phyloP scores from a whole-genome alignment of 2,329 filamentous ascomycete species.

The Colletotrichum karsti region DNA sequence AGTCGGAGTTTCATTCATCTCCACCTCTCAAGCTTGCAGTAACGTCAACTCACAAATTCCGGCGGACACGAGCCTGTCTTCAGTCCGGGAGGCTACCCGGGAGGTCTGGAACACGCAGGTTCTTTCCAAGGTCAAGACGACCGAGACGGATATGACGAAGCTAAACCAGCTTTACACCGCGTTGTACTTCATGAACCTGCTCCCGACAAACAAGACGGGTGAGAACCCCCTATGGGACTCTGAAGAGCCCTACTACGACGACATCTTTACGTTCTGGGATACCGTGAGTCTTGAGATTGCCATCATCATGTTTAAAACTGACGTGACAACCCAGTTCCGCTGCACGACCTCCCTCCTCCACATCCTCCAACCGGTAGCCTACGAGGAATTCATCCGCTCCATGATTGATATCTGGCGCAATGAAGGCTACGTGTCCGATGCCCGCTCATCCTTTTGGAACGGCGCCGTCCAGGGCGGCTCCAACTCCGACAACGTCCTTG shows the following conservation, averaged over 20 bases:
- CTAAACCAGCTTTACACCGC: constrained; percentile 72
- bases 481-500: constrained; percentile 76
- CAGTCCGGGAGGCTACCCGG: constrained; percentile 56
- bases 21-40: constrained; percentile 64
- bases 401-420: constrained; percentile 74
- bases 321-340: constrained; percentile 56
- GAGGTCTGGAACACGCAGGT: constrained; percentile 69
- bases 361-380: constrained; percentile 67
- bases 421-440: constrained; percentile 72
- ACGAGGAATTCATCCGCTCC: constrained; percentile 73
- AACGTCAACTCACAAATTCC: constrained; percentile 68
- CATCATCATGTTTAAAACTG: neutral
- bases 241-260: constrained; percentile 74
- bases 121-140: constrained; percentile 70
- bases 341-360: constrained; percentile 73
- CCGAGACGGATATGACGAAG: constrained; percentile 61
- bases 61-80: constrained; percentile 46
- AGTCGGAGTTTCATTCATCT: constrained; percentile 76
- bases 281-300: constrained; percentile 33
- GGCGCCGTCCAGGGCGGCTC: constrained; percentile 75
- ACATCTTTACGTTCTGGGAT: constrained; percentile 77
- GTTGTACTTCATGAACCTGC: constrained; percentile 74
- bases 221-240: constrained; percentile 75
- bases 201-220: constrained; percentile 75
- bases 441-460: constrained; percentile 73